phyloP scores from a whole-genome alignment of 495 filamentous ascomycete genomes.

The Penicillium cataractarum region DNA sequence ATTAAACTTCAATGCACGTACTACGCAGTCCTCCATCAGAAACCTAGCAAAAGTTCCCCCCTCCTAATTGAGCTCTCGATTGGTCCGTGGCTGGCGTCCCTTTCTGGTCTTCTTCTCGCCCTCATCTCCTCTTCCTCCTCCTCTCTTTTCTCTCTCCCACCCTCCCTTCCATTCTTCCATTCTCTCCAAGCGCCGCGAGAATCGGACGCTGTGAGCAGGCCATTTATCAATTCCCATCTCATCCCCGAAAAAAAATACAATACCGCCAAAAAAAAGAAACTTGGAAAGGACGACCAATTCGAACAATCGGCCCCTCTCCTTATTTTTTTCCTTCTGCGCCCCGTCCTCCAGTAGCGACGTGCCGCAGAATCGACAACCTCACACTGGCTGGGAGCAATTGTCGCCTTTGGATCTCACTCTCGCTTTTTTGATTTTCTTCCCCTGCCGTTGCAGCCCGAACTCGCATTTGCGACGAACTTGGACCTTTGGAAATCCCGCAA shows the following conservation, averaged over 20 bases:
- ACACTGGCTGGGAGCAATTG: constrained; percentile 34
- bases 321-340: neutral
- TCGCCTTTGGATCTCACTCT: constrained; percentile 21
- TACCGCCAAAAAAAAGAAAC: constrained; percentile 22
- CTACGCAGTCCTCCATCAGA: neutral
- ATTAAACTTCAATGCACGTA: neutral
- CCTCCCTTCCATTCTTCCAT: constrained; percentile 25
- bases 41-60: neutral
- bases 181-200: constrained; percentile 44
- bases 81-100: neutral
- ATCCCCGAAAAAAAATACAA: constrained; percentile 13
- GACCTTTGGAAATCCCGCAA: neutral
- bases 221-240: constrained; percentile 31
- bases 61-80: neutral
- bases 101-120: constrained; percentile 13
- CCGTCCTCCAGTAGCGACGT: constrained; percentile 27
- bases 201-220: constrained; percentile 51
- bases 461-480: neutral
- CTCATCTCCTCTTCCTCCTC: constrained; percentile 8
- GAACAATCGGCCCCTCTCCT: constrained; percentile 11
- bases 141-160: constrained; percentile 21
- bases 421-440: constrained; percentile 9
- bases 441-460: constrained; percentile 12
- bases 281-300: constrained; percentile 13
- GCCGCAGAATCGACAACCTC: constrained; percentile 20